Evolutionary conservation across 2,329 filamentous ascomycete species (phyloP).

Genomic region (Colletotrichum sp.): DNA sequence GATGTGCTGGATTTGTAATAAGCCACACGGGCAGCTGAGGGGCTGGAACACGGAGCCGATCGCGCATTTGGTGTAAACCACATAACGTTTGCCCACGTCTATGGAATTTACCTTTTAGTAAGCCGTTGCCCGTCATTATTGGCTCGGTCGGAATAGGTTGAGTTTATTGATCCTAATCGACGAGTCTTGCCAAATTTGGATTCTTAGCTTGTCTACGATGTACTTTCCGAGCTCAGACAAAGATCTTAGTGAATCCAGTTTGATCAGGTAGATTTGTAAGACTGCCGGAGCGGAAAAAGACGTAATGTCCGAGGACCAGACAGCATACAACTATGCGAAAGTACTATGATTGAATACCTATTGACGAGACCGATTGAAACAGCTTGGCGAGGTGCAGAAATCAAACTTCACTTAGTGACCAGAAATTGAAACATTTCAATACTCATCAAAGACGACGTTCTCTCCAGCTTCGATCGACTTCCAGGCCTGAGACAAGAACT

Average conservation of each 20-base stretch:
- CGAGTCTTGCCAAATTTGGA: background rate
- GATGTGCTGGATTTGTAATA: background rate
- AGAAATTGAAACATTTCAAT: background rate
- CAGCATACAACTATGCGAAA: background rate
- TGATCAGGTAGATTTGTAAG: background rate
- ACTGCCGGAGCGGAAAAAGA: background rate
- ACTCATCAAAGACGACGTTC: background rate
- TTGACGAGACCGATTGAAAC: background rate
- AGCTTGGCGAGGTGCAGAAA: background rate
- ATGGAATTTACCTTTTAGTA: background rate
- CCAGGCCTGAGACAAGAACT: slow-evolving; percentile 47
- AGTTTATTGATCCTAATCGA: background rate
- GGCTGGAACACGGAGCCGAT: background rate
- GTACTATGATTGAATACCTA: background rate
- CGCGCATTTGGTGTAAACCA: background rate
- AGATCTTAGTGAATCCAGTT: background rate
- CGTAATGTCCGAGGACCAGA: background rate
- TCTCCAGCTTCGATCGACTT: background rate
- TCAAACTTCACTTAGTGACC: background rate
- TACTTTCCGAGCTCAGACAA: background rate
- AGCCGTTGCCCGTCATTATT: background rate
- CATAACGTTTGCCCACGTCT: background rate
- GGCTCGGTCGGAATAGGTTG: background rate
- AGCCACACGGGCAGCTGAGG: background rate
- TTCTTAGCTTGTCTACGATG: background rate